phyloP scores from a whole-genome alignment of 2,329 filamentous ascomycete genomes.

The Sphaerulina musiva region DNA sequence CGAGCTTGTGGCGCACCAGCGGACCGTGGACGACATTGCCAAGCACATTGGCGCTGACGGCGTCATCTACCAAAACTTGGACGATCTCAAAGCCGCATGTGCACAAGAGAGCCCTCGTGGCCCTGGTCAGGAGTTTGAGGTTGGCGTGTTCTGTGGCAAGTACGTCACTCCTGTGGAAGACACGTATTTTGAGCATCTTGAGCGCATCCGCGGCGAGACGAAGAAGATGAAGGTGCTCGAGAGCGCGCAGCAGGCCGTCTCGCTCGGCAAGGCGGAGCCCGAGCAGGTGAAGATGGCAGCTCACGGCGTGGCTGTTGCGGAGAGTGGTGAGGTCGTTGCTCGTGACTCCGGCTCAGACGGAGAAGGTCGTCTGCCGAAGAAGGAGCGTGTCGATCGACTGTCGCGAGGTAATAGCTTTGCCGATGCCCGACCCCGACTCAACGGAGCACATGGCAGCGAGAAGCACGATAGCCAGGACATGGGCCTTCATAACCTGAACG shows the following conservation, averaged over 20 bases:
- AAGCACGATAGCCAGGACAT: constrained; percentile 47
- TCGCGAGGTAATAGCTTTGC: constrained; percentile 37
- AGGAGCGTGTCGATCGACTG: constrained; percentile 34
- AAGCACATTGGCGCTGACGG: constrained; percentile 65
- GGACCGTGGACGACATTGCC: constrained; percentile 56
- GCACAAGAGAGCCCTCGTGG: constrained; percentile 59
- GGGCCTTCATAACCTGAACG: constrained; percentile 41
- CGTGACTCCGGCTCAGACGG: constrained; percentile 33
- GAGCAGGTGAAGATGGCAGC: constrained; percentile 57
- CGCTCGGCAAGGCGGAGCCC: constrained; percentile 55
- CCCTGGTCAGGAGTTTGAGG: constrained; percentile 64
- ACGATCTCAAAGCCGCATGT: constrained; percentile 75
- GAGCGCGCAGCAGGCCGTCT: constrained; percentile 57
- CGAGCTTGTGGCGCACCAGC: constrained; percentile 65
- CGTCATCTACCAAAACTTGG: constrained; percentile 69
- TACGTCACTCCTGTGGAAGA: constrained; percentile 76
- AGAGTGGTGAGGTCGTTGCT: constrained; percentile 52
- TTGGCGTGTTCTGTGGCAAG: constrained; percentile 83
- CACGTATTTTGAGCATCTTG: constrained; percentile 76
- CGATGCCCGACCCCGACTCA: constrained; percentile 8
- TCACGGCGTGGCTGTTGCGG: constrained; percentile 54
- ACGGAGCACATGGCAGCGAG: constrained; percentile 10
- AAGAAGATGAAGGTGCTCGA: constrained; percentile 61
- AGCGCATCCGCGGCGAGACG: constrained; percentile 63
- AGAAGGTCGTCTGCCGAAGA: constrained; percentile 21